Percentiles rank a stretch among this genome's conserved stretches.
These are phyloP conservation scores for Obelidium mucronatum DNA, from an alignment of 192 early-diverging fungal genomes.

Conservation along the genomic window DNA sequence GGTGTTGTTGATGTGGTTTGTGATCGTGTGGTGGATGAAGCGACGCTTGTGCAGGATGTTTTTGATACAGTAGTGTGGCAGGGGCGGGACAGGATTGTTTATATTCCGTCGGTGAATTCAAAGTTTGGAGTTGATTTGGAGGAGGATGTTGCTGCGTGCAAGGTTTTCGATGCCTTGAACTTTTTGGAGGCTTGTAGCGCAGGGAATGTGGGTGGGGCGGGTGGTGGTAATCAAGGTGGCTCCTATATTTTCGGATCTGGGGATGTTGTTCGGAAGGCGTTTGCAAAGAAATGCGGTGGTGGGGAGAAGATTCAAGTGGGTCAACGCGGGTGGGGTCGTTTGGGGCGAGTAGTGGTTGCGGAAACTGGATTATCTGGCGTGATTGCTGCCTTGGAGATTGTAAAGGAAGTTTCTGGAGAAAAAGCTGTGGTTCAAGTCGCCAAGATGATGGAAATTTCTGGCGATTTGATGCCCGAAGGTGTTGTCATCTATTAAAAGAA, in stretches of 20 bases:
- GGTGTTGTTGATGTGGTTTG: not conserved
- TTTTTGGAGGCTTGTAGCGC: not conserved
- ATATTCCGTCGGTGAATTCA: constrained; percentile 13
- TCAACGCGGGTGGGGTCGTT: not conserved
- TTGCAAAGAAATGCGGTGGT: no score
- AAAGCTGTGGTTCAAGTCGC: not conserved
- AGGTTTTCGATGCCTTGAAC: not conserved
- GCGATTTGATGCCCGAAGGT: not conserved
- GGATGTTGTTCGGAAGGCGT: not conserved
- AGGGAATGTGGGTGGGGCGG: no score
- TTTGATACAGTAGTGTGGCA: not conserved
- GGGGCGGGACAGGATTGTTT: not conserved
- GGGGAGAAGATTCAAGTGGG: not conserved
- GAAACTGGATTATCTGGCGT: not conserved
- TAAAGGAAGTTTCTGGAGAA: not conserved
- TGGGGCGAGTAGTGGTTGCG: not conserved
- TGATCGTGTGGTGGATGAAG: not conserved
- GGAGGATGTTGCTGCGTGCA: not conserved
- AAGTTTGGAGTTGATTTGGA: no score
- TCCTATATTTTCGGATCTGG: not conserved
- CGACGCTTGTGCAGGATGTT: not conserved
- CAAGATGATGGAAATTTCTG: constrained; percentile 7
- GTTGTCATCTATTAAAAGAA: no score
- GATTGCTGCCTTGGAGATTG: not conserved
- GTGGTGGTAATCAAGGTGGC: no score